phyloP scores from a whole-genome alignment of 1,139 yeast genomes.

The Fermentozyma sake region DNA sequence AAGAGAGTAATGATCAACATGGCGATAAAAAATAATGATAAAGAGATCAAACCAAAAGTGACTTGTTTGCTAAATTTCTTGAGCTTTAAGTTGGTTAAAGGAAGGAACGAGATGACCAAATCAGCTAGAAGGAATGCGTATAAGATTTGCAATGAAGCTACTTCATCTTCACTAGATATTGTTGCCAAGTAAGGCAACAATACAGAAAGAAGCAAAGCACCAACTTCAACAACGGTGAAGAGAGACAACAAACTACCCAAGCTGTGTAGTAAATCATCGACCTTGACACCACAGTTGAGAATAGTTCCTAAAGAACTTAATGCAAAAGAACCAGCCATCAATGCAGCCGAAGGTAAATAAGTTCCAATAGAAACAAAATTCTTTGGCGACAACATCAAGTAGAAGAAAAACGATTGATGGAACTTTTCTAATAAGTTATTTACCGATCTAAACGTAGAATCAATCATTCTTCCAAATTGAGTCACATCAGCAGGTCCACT shows the following conservation, averaged over 20 bases:
- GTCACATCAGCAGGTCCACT: conserved; percentile 72
- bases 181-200: conserved; percentile 24
- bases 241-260: conserved; percentile 24
- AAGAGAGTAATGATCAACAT: conserved; percentile 69
- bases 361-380: conserved; percentile 91
- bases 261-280: conserved; percentile 19
- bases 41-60: conserved; percentile 30
- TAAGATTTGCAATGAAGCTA: conserved; percentile 16
- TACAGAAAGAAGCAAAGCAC: conserved; percentile 10
- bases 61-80: conserved; percentile 15
- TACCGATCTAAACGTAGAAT: conserved; percentile 81
- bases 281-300: conserved; percentile 38
- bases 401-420: conserved; percentile 95
- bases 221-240: conserved; percentile 28
- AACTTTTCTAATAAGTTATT: conserved; percentile 92
- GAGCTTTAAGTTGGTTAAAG: conserved; percentile 12
- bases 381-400: conserved; percentile 72
- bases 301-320: conserved; percentile 63
- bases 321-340: conserved; percentile 67
- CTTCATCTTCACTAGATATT: conserved; percentile 10
- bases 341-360: conserved; percentile 81
- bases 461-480: conserved; percentile 86
- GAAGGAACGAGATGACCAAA: conserved; percentile 16
- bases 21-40: conserved; percentile 58
- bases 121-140: conserved; percentile 16